Evolutionary conservation across 768 basidiomycete genomes (phyloP), one percentile per base, ranked within the genome.

Genomic region (Russula virescens): DNA sequence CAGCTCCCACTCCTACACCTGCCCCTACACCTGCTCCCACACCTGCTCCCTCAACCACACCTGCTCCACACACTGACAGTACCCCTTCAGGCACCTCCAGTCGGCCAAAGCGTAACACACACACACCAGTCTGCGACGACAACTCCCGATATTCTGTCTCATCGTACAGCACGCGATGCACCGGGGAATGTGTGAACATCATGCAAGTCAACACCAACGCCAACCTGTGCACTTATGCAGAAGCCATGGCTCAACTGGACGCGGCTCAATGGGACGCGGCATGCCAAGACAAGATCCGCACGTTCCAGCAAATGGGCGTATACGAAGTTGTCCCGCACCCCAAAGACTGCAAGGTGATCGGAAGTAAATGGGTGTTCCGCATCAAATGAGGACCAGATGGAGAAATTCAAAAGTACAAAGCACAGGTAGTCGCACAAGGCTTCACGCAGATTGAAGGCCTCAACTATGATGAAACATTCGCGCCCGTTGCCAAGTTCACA

Each of bases 361-460:
- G 70, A 21, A 64, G 65, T 51, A 61, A 66, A 3, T 77, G 73
- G 72, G 75, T 77, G 7, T 77, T 71, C 62, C 60, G 46, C 25
- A 55, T 69, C n/a, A 79, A 79, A 61, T 55, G 59, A 25, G 71
- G 75, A 55, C 58, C 66, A 2, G 43, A 69, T 11, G 75, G 76
- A 25, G 56, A 58, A 0, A 63, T 75, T 43, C 46, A 58, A 4
- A 58, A 68, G n/a, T 71, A 73, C 69, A 78, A 79, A 65, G 76
- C 72, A 3, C 66, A 73, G 13, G 67, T 78, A 14, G 75, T 76
- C 26, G 77, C 74, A 5, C 67, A 73, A 50, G 77, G 78, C 0
- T 76, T 74, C 69, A 63, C 68, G 0, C 78, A 79, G 57, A 62
- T 73, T 4, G 68, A 68, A 4, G 76, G 77, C 14, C 35, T 73